phyloP scores from a whole-genome alignment of 139 green algal genomes.

The Chlorella sp. region DNA sequence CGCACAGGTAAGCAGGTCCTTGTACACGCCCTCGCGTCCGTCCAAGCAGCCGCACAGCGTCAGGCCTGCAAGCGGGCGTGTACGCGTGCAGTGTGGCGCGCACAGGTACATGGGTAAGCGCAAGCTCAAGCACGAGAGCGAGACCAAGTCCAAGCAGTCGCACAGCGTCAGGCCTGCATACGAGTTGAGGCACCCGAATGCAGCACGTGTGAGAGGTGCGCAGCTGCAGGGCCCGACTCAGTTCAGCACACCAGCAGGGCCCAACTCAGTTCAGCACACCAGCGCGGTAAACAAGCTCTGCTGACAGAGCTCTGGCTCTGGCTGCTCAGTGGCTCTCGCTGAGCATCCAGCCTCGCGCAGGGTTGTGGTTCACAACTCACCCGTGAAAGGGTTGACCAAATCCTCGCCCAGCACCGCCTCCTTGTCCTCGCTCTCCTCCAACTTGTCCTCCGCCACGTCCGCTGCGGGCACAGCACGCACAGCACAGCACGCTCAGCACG shows the following conservation, averaged over 20 bases:
- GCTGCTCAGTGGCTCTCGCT: neutral
- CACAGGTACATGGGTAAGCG: too few species aligned
- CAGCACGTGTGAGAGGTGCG: too few species aligned
- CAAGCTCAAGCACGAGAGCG: too few species aligned
- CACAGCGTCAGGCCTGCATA: conserved; percentile 5
- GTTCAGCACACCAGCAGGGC: too few species aligned
- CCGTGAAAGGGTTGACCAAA: conserved; percentile 49
- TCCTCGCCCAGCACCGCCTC: conserved; percentile 39
- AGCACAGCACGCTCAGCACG: too few species aligned
- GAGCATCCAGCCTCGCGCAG: neutral
- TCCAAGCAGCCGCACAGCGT: neutral
- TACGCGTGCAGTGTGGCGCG: too few species aligned
- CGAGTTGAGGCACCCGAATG: too few species aligned
- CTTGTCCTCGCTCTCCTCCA: conserved; percentile 45
- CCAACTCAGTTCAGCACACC: neutral
- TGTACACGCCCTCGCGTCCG: neutral
- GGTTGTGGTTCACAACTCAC: conserved; percentile 1
- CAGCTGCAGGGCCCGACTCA: too few species aligned
- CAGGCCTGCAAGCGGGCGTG: conserved; percentile 7
- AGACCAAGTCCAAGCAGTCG: too few species aligned
- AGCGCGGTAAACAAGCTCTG: conserved; percentile 22
- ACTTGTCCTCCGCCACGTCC: conserved; percentile 35
- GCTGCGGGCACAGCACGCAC: neutral
- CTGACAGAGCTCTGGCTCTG: neutral
- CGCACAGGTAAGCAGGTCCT: neutral